Base-by-base conservation (phyloP, 768 basidiomycete genomes). In the Russula vinacea region DNA sequence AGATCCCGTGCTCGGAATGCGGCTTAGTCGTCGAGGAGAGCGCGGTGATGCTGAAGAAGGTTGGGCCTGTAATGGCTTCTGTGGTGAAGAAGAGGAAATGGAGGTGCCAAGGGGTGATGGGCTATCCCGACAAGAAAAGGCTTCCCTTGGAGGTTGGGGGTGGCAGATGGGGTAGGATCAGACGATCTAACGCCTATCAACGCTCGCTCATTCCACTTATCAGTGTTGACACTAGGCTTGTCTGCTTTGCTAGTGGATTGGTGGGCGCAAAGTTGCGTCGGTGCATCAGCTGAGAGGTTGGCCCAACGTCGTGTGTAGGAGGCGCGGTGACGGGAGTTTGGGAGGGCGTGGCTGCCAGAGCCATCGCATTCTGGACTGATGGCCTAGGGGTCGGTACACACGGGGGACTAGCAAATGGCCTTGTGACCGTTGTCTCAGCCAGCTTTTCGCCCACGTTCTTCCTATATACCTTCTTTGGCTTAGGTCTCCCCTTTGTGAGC, bases 401-500 rank as follows among this genome's bases (percentile, higher is more conserved):
- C 5, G 35, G 29, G 6, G 8, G 6, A 22, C 5, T 13, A 9
- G 19, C 22, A 29, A 10, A 16, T 33, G 13, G 2, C 17, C 33
- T 55, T 8, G 44, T 42, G 24, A 9, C 24, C n/a, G 47, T 55
- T 32, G 26, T 51, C 33, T 60, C 39, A 42, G 40, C 26, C 29
- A 40, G 17, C 42, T 32, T 32, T 47, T 37, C 51, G 26, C 55
- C 51, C 19, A 19, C 24, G 37, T 53, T 56, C 33, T 58, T 58
- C 32, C 64, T 37, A 56, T 35, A 71, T n/a, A 33, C 64, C n/a
- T 51, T 60, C 45, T 68, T 58, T 13, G 58, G 64, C 76, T 81
- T 85, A 53, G 84, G 86, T 72, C 88, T 81, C 60, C 83, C 84
- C 77, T 84, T 89, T 24, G 90, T 90, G 56, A 86, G 88, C 90